phyloP scores from a whole-genome alignment of 805 yeast species.

The Wickerhamia fluorescens region DNA sequence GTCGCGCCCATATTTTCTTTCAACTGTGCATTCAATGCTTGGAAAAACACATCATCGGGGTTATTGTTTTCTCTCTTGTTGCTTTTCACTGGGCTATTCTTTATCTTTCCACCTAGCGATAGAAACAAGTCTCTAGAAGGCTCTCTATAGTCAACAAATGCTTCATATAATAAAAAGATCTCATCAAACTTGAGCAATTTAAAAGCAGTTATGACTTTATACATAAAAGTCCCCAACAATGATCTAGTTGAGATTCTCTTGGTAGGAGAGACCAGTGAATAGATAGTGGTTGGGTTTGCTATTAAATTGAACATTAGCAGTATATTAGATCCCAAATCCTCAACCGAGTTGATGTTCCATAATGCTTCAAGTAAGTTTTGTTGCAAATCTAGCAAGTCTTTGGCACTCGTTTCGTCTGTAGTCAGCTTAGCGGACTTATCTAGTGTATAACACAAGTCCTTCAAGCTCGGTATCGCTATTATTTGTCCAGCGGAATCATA shows the following conservation, averaged over 20 bases:
- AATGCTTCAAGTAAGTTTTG: conserved; percentile 12
- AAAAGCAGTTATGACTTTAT: conserved; percentile 31
- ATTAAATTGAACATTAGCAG: conserved; percentile 6
- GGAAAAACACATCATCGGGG: conserved; percentile 3
- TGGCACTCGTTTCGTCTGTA: conserved; percentile 8
- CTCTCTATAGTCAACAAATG: conserved; percentile 30
- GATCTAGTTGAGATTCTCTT: conserved; percentile 16
- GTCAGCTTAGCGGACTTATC: background rate
- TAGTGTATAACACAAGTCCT: conserved; percentile 16
- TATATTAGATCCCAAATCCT: conserved; percentile 35
- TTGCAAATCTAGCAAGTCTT: too few relatives aligned
- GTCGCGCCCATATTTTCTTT: conserved; percentile 6
- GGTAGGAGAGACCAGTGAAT: background rate
- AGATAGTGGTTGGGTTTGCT: conserved; percentile 8
- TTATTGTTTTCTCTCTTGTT: background rate
- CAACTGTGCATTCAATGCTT: conserved; percentile 4
- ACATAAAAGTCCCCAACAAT: conserved; percentile 37
- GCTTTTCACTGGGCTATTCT: background rate
- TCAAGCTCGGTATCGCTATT: conserved; percentile 26
- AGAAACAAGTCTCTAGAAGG: conserved; percentile 15
- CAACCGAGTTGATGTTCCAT: conserved; percentile 46
- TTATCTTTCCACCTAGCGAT: conserved; percentile 6
- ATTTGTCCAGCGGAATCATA: conserved; percentile 12
- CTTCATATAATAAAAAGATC: conserved; percentile 25
- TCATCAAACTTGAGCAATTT: conserved; percentile 44